Conservation (phyloP, 768 basidiomycete species). For the Xerocomus brunneocitrinus region DNA sequence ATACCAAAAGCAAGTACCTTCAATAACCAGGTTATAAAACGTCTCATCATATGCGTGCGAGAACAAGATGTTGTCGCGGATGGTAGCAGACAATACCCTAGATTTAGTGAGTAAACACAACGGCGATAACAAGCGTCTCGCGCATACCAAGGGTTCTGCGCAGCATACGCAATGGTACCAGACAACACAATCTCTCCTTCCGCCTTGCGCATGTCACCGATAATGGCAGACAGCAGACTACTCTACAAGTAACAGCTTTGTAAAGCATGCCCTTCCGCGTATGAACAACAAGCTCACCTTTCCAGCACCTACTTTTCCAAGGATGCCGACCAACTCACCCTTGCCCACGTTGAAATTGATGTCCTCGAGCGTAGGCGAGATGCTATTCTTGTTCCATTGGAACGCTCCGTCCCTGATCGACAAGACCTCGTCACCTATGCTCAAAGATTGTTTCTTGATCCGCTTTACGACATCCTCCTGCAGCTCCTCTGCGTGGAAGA, state of each 20-base stretch:
- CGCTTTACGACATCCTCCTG: conserved; percentile 71
- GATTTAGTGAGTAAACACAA: not conserved
- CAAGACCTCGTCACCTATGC: conserved; percentile 65
- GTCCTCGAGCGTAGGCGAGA: conserved; percentile 64
- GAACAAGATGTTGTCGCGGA: conserved; percentile 90
- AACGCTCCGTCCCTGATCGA: conserved; percentile 77
- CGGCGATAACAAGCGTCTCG: not conserved
- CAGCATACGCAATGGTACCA: conserved; percentile 77
- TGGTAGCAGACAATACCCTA: conserved; percentile 81
- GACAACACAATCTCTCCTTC: conserved; percentile 69
- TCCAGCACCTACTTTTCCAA: conserved; percentile 88
- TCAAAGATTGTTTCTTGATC: conserved; percentile 37
- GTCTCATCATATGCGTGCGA: conserved; percentile 82
- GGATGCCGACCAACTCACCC: conserved; percentile 79
- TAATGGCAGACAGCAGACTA: conserved; percentile 71
- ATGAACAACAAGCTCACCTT: conserved; percentile 48
- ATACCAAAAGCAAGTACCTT: conserved; percentile 42
- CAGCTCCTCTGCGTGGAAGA: conserved; percentile 75
- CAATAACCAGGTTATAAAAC: conserved; percentile 78
- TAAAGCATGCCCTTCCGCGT: not conserved
- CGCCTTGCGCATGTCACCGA: conserved; percentile 78
- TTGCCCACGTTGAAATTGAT: conserved; percentile 73
- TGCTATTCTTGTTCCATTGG: conserved; percentile 58
- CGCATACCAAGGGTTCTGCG: conserved; percentile 78
- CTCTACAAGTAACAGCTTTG: conserved; percentile 38